Base-by-base conservation (phyloP, 1,284 basidiomycete genomes). In the Neolentinus lepideus region DNA sequence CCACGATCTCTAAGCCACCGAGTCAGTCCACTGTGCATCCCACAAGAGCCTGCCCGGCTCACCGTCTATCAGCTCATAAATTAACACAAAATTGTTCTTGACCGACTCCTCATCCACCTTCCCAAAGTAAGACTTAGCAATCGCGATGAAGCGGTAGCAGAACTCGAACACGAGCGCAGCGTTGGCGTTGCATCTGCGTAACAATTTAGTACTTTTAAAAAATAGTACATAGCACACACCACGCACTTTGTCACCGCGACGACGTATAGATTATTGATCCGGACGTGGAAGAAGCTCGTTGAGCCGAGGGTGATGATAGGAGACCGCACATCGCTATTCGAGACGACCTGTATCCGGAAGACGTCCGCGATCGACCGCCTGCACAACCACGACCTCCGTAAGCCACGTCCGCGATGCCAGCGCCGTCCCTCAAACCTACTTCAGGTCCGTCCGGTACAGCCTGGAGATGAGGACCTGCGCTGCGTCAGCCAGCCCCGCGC, bases 91-190 rank as follows among this genome's bases (percentile, higher is more conserved):
- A 75, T 99, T 99, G 72, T 97, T 98, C 84, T 99, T 99, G 63
- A 99, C 88, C 36, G 90, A 83, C 69, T 98, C 97, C 69, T 99
- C 97, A 68, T 98, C 95, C 19, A 99, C 84, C 71, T 98, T 98
- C 54, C 94, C 94, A 73, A 99, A 98, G 76, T 99, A 98, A 16
- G 90, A 86, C 66, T 92, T 89, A 56, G 88, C 90, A 63, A 99
- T 95, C 60, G 86, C 84, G 69, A 96, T 94, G 73, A 99, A 94
- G 31, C 93, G 86, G 74, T 98, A 98, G 71, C 92, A 88, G 70
- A 95, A 98, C 70, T 99, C 97, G 73, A 98, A 99, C 6, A 99
- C 91, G 19, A 99, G 84, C 0, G 96, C 97, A 1, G 96, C 96
- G 62, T 98, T 98, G 43, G 94, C 95, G 65, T 99, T 99, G 67